phyloP scores from a whole-genome alignment of 176 grass and related monocot genomes.

The Eremochloa ophiuroides region DNA sequence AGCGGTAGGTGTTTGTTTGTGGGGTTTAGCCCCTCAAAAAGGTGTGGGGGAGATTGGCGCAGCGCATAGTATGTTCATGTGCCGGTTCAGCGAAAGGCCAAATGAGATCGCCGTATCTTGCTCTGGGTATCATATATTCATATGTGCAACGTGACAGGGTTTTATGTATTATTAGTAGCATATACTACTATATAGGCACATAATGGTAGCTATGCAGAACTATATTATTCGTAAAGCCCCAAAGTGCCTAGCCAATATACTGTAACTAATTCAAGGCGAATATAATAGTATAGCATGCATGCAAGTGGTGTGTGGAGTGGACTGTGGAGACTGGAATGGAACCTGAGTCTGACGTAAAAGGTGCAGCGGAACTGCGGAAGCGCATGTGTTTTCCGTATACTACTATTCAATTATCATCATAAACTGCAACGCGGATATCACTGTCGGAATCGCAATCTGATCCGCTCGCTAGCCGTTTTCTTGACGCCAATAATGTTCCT shows the following conservation, averaged over 20 bases:
- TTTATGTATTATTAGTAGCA: not conserved
- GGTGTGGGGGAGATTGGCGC: not conserved
- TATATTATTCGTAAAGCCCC: not conserved
- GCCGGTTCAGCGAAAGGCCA: not conserved
- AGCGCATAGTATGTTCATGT: not conserved
- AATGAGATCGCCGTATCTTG: not conserved
- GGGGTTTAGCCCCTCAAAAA: not conserved
- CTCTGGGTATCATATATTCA: not conserved
- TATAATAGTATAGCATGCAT: not conserved
- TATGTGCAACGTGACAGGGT: not conserved
- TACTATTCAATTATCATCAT: too few species aligned
- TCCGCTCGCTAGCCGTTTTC: not conserved
- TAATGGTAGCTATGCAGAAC: not conserved
- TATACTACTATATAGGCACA: not conserved
- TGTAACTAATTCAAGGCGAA: not conserved
- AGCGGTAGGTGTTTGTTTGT: not conserved
- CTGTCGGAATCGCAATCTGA: not conserved
- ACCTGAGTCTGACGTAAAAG: constrained; percentile 13
- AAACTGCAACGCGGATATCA: not conserved
- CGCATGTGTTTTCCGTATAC: not conserved
- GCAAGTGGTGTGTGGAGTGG: not conserved
- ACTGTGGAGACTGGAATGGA: not conserved
- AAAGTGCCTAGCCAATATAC: too few species aligned
- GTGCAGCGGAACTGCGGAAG: not conserved
- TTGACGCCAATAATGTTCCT: constrained; percentile 1